A percentile compares a stretch with the other conserved stretches of the same genome.
These are phyloP conservation scores for Venturia oleaginea DNA, from an alignment of 2,329 filamentous ascomycete species.

Conservation along the genomic window DNA sequence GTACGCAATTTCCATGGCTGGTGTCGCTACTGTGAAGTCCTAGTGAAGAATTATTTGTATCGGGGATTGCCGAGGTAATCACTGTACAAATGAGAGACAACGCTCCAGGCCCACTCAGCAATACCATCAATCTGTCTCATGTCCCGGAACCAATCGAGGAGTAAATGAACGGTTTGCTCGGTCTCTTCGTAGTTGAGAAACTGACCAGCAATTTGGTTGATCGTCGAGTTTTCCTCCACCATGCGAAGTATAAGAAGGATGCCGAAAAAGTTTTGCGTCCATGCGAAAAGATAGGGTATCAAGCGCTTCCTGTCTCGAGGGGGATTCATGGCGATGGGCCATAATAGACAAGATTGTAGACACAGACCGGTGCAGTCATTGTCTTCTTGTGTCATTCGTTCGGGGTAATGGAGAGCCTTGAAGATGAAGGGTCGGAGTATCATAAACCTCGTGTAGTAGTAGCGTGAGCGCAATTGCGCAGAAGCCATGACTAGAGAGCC, in stretches of 20 bases:
- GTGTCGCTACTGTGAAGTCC: too few species aligned
- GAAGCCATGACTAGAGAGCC: slow-evolving; percentile 13
- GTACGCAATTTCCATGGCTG: too few species aligned
- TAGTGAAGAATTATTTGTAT: neutral
- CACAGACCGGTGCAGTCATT: slow-evolving; percentile 47
- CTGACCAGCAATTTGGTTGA: slow-evolving; percentile 41
- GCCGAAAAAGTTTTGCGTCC: slow-evolving; percentile 53
- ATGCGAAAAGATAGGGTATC: slow-evolving; percentile 51
- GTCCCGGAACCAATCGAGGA: slow-evolving; percentile 52
- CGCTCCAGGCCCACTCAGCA: slow-evolving; percentile 47
- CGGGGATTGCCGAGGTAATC: neutral
- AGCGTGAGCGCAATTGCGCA: slow-evolving; percentile 19
- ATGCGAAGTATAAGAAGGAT: slow-evolving; percentile 50
- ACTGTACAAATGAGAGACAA: slow-evolving; percentile 39
- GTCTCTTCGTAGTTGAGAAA: slow-evolving; percentile 40
- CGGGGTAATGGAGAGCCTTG: slow-evolving; percentile 37
- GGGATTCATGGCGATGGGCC: slow-evolving; percentile 52
- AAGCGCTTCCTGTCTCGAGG: slow-evolving; percentile 49
- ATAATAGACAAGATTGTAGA: slow-evolving; percentile 47
- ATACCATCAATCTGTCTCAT: slow-evolving; percentile 46
- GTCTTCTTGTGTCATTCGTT: slow-evolving; percentile 46
- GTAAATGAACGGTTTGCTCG: slow-evolving; percentile 43
- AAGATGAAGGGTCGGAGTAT: slow-evolving; percentile 18
- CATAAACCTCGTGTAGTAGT: slow-evolving; percentile 18
- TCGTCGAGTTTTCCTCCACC: slow-evolving; percentile 38